Base-by-base conservation (phyloP, 495 filamentous ascomycete genomes). In the Trichoderma gamsii region DNA sequence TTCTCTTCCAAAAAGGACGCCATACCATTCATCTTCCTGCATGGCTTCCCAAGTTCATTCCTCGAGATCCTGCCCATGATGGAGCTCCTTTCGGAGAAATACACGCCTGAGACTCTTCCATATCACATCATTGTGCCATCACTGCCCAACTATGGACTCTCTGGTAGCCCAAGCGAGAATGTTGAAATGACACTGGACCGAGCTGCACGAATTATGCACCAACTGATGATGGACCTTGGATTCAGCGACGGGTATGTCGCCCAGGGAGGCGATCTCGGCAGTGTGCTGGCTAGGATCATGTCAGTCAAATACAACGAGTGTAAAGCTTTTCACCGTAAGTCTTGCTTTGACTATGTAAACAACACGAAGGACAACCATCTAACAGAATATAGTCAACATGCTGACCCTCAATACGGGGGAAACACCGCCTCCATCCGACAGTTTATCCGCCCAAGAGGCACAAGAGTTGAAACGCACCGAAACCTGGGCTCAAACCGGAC, bases 181-280 rank as follows among this genome's bases (percentile, higher is more conserved):
- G 73, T 71, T 7, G 76, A 89, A 67, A 85, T 84, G 66, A 74
- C 59, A 9, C 72, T 78, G 2, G 29, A 70, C 0, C 79, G 84
- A 35, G 74, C 79, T 3, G 77, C 84, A 8, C 76, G 78, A 18
- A 72, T 88, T 4, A 66, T 90, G 12, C 75, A 90, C 74, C 73
- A 81, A 44, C 71, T 91, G 5, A 89, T 90, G 86, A 75, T 76
- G 18, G 76, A 78, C 23, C 74, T 90, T 3, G 88, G 88, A 0
- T 88, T 90, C 66, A 78, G 74, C 7, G 75, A 76, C 41, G 85
- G 84, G 1, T 91, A 91, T 72, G 75, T 90, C 35, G 83, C 81
- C 0, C 86, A 90, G 70, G 89, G 89, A 1, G 89, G 89, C 18
- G 88, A 92, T 71, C 81, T 90, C 63, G 89, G 89, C 4, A 82